A percentile compares a stretch with the other conserved stretches of the same genome.
phyloP scores from a whole-genome alignment of 805 yeast genomes.

The Metschnikowia chrysomelidarum region DNA sequence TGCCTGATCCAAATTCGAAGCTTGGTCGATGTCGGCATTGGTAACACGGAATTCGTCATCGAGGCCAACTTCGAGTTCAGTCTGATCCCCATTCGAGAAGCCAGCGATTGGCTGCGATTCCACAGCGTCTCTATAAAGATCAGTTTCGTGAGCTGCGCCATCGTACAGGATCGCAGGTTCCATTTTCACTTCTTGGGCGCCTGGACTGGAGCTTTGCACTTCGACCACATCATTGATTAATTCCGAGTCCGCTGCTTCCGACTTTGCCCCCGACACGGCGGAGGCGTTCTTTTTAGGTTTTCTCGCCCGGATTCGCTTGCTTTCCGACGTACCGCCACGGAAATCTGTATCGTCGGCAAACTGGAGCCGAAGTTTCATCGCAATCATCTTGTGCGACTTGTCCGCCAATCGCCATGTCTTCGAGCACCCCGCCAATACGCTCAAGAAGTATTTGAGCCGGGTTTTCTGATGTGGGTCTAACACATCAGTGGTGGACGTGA shows the following conservation, averaged over 20 bases:
- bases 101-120: too few relatives aligned
- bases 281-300: conserved; percentile 3
- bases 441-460: conserved; percentile 39
- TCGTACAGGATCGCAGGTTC: conserved; percentile 1
- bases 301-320: conserved; percentile 4
- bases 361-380: conserved; percentile 29
- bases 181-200: neutral
- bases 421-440: conserved; percentile 40
- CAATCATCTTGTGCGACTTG: conserved; percentile 42
- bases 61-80: neutral
- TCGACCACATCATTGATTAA: neutral
- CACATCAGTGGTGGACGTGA: conserved; percentile 30
- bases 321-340: neutral
- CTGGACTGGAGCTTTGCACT: neutral
- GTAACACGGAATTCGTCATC: conserved; percentile 6
- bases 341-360: conserved; percentile 16
- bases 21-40: conserved; percentile 6
- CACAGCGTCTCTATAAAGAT: too few relatives aligned
- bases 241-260: neutral
- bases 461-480: conserved; percentile 26
- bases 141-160: neutral
- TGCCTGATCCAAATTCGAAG: conserved; percentile 20
- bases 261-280: neutral
- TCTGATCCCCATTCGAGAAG: neutral
- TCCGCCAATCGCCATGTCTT: conserved; percentile 48